A percentile compares a stretch with the other conserved stretches of the same genome.
Evolutionary conservation across 2,329 filamentous ascomycete genomes (phyloP).

Genomic region (Dactylellina drechsleri): DNA sequence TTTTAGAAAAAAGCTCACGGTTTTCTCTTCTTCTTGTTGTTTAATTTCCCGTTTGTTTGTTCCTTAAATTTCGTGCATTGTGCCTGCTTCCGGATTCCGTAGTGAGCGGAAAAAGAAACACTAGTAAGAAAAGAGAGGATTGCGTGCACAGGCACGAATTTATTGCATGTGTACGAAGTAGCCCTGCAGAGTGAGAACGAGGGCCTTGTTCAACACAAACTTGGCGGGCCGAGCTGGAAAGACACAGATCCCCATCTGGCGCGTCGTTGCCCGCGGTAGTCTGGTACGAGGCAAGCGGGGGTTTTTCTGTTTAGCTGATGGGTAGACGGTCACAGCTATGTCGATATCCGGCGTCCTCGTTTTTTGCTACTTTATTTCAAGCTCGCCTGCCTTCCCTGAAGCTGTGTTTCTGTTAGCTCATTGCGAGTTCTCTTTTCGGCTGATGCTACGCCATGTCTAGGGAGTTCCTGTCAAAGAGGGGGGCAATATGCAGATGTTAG

Average conservation of each 20-base stretch:
- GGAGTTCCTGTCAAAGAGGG: conserved; percentile 24
- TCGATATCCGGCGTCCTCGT: conserved; percentile 24
- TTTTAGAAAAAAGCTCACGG: background rate
- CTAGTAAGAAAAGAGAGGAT: too few relatives aligned
- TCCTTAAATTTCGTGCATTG: conserved; percentile 11
- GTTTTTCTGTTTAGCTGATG: background rate
- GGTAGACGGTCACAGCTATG: conserved; percentile 1
- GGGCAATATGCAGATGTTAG: conserved; percentile 33
- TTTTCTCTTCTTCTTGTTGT: conserved; percentile 8
- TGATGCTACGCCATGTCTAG: background rate
- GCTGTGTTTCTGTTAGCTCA: too few relatives aligned
- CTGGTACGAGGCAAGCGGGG: conserved; percentile 3
- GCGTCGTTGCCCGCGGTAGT: background rate
- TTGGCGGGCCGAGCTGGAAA: conserved; percentile 11
- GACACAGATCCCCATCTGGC: conserved; percentile 12
- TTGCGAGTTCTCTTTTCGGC: conserved; percentile 9
- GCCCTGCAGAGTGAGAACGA: conserved; percentile 10
- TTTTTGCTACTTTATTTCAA: background rate
- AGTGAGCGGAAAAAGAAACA: conserved; percentile 22
- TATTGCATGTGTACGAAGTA: too few relatives aligned
- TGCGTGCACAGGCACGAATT: too few relatives aligned
- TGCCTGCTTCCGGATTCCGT: conserved; percentile 10
- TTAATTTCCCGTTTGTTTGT: conserved; percentile 10
- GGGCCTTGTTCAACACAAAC: conserved; percentile 29
- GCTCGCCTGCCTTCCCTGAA: too few relatives aligned